These are phyloP conservation scores for Colletotrichum viniferum DNA, from an alignment of 2,329 filamentous ascomycete species.

Conservation along the genomic window DNA sequence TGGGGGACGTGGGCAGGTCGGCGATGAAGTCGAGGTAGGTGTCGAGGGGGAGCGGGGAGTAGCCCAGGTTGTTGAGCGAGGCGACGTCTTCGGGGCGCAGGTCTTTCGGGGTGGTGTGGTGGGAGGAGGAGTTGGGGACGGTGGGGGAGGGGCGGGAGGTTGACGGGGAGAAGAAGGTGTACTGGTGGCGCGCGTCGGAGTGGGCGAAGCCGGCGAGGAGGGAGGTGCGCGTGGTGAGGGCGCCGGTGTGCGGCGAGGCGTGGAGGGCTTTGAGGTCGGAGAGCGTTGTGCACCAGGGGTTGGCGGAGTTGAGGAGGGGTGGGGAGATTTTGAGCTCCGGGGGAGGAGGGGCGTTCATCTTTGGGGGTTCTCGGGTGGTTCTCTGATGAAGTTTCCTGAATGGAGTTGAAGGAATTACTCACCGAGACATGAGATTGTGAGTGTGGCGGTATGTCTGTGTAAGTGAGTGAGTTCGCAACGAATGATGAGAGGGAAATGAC, in stretches of 20 bases:
- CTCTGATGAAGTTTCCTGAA: neutral
- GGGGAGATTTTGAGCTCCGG: constrained; percentile 56
- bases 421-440: neutral
- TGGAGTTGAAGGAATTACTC: neutral
- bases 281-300: constrained; percentile 74
- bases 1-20: constrained; percentile 40
- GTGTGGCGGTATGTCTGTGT: neutral
- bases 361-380: neutral
- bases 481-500: neutral
- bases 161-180: constrained; percentile 64
- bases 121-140: constrained; percentile 21
- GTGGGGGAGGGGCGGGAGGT: constrained; percentile 26
- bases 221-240: constrained; percentile 76
- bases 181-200: constrained; percentile 64
- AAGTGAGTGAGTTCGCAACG: neutral
- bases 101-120: constrained; percentile 22
- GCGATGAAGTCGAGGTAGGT: constrained; percentile 63
- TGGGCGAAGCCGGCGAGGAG: constrained; percentile 69
- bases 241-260: constrained; percentile 66
- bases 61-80: constrained; percentile 75
- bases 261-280: constrained; percentile 68
- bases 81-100: constrained; percentile 33
- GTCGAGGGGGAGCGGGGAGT: constrained; percentile 67
- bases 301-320: constrained; percentile 76
- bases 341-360: constrained; percentile 14